Evolutionary conservation across 179 eudicot species (phyloP), one percentile per base, ranked within the genome.

Genomic region (Sideroxylon spinosum): DNA sequence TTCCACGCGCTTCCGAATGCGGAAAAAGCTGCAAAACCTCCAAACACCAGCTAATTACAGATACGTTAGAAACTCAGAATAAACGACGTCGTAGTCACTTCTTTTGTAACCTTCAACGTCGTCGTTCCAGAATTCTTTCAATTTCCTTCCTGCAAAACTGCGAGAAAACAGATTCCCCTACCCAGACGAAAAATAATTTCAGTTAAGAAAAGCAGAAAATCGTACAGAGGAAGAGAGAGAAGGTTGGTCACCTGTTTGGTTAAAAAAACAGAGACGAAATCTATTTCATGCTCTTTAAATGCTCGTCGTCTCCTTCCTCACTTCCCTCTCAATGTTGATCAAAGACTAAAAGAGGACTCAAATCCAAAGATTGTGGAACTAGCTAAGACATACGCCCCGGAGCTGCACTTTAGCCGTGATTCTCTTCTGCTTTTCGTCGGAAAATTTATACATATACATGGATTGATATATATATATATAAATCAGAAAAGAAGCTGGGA

Each of bases 161-260:
- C 44, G 44, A 37, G 44, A 37, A 37, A 37, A 32, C 3, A 32
- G 44, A 37, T 37, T 37, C 44, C 44, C 44, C 44, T 37, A 3
- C 5, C 44, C 44, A 37, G 44, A 37, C 44, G 44, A 37, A 37
- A 37, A 37, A 37, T 37, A 37, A 37, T 37, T 37, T 37, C 44
- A 37, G 44, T 37, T 37, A 32, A 32, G 44, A 37, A 37, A 37
- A 37, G 44, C 6, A 37, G 44, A 3, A 32, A 37, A 37, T 37
- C 44, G 2, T 37, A 37, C 44, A 10, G 1, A 14, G 73, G 29
- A 49, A 9, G 50, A 22, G 59, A 71, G 28, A 28, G 63, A 69
- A 76, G 25, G 28, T 76, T 65, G 79, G 73, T 28, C 52, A 65
- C 59, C 79, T 29, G 79, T 76, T 37, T 76, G 32, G 64, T 76